Percentiles rank a stretch among this genome's conserved stretches.
These are phyloP conservation scores for Funneliformis mosseae DNA, from an alignment of 192 early-diverging fungal species.

Conservation along the genomic window DNA sequence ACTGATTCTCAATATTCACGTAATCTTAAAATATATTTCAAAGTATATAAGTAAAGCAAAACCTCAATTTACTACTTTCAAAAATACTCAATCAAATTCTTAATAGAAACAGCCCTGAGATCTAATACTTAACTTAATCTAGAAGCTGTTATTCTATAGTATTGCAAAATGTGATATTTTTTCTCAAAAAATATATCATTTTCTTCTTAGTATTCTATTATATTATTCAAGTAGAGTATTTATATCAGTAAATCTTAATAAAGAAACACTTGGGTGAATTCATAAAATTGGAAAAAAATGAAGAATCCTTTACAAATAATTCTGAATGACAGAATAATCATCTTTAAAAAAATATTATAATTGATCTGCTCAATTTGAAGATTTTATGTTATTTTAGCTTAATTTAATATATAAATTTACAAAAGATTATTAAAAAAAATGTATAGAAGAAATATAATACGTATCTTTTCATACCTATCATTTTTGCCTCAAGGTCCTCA, in stretches of 20 bases:
- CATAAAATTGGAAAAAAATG: neutral
- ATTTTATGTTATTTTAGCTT: no score
- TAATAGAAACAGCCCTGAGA: neutral
- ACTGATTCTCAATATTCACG: no score
- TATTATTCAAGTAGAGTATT: constrained; percentile 10
- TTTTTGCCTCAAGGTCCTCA: no score
- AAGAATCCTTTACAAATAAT: neutral
- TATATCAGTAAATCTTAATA: no score
- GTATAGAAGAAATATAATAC: no score
- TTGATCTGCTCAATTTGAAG: neutral
- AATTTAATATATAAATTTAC: no score
- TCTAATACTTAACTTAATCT: neutral
- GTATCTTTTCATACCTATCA: no score
- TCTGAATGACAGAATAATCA: neutral
- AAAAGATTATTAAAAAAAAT: no score
- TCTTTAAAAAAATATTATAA: neutral
- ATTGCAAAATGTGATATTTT: neutral
- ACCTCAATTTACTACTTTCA: no score
- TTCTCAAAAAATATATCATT: neutral
- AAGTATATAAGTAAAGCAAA: no score
- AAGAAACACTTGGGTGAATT: constrained; percentile 2
- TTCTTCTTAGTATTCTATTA: constrained; percentile 2
- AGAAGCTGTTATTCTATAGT: neutral
- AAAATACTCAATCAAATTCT: no score
- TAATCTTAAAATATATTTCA: no score